Base-by-base conservation (phyloP, 2,329 filamentous ascomycete species). In the Herpotrichia juniperi region DNA sequence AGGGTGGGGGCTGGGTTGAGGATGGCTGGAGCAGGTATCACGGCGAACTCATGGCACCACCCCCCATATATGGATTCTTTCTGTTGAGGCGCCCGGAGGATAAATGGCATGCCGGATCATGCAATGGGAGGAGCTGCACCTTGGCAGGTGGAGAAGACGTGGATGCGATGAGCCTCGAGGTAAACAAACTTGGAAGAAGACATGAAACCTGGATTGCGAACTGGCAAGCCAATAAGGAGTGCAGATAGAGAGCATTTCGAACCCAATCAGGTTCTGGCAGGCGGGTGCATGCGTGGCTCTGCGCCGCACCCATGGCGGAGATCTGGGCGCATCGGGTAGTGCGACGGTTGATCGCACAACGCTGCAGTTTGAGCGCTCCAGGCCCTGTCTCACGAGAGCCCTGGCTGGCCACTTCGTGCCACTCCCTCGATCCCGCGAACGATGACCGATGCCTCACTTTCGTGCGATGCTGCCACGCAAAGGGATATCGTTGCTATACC, bases 171-270 rank as follows among this genome's bases (percentile, higher is more conserved):
- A 40, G 45, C 24, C 46, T 46, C 40, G 19, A 59, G 34, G 59
- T 64, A 66, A 66, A 66, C 65, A 71, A 71, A 72, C 68, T 59
- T 69, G 68, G 68, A 73, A 69, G 58, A 61, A 50, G 55, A 62
- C 53, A 48, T 70, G 68, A 71, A 72, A 71, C 68, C 59, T 26
- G 24, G 54, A 56, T 51, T 55, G 51, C 52, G 47, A 47, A 40
- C 46, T 47, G 53, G 51, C 35, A 47, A 43, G 50, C 69, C 63
- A 73, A 72, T 72, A 58, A 69, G 37, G n/a, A 17, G 34, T 30
- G 31, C n/a, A 44, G 45, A 45, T 34, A 44, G 45, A 30, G 44
- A 45, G 55, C 50, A 53, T 50, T 39, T 52, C 30, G 45, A 56
- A 24, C 51, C 66, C 67, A 69, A 67, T 66, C 57, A 60, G 56